Base-by-base conservation (phyloP, 805 yeast genomes). In the Yamadazyma sp. region DNA sequence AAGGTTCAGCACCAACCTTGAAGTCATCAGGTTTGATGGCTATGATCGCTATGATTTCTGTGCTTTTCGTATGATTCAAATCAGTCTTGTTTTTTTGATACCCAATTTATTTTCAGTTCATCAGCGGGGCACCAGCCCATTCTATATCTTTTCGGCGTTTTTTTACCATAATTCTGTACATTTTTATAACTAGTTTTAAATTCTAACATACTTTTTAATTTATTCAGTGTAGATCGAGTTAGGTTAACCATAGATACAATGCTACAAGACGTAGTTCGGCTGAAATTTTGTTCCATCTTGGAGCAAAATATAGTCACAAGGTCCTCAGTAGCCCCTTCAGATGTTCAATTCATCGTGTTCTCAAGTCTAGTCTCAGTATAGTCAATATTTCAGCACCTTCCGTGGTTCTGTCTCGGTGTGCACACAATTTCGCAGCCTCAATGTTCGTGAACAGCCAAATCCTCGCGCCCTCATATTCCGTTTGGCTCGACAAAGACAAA, bases 21-120 rank as follows among this genome's bases (percentile, higher is more conserved):
- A 33, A 33, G 25, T 12, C 27, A 13, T 35, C 38, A 6, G 15
- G 31, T 17, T 6, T 35, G 28, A 20, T 35, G 38, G 38, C 32
- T 21, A 17, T 35, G 11, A 9, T 35, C 21, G 31, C 38, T 12
- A 27, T 35, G 31, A 28, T 35, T 20, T 27, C 38, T 6, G n/a
- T 27, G 10, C 14, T 35, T 21, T 21, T 35, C 21, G 23, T 33
- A 23, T 33, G 30, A 33, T 33, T 33, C 15, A 10, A 17, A 17
- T 25, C 24, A 21, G 24, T 32, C 23, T 4, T 5, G 9, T 28
- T 28, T 8, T 30, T 28, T 29, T 30, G 25, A 30, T 30, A 30
- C 33, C 31, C 32, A 17, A 17, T 30, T 30, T 19, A 9, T 20
- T 19, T 19, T 18, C 6, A 6, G 12, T 25, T 25, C 25, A 13